Percentiles rank a stretch among this genome's conserved stretches.
phyloP scores from a whole-genome alignment of 1,284 basidiomycete genomes.

The Cutaneotrichosporon cyanovorans region DNA sequence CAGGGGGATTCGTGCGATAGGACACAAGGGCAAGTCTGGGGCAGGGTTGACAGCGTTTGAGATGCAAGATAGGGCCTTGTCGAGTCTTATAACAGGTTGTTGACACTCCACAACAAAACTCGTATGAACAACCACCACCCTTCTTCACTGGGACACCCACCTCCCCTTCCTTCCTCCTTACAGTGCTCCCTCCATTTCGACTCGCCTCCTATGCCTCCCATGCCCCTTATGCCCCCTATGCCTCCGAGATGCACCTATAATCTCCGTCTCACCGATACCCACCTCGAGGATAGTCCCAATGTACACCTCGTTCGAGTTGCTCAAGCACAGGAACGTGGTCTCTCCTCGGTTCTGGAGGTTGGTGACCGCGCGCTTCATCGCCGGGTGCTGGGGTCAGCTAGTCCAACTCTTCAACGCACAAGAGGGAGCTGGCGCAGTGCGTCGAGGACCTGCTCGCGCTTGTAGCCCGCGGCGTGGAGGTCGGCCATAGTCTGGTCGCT shows the following conservation, averaged over 20 bases:
- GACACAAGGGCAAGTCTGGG: too few species aligned
- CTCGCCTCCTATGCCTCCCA: too few species aligned
- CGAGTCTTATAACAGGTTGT: too few species aligned
- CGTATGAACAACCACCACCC: too few species aligned
- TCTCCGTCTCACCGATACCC: conserved; percentile 10
- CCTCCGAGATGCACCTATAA: neutral
- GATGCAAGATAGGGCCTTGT: too few species aligned
- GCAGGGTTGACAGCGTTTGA: too few species aligned
- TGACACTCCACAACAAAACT: too few species aligned
- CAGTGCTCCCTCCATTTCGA: too few species aligned
- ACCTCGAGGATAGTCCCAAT: conserved; percentile 82
- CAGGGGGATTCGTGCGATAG: neutral
- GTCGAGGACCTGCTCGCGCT: conserved; percentile 65
- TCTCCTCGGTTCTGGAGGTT: conserved; percentile 58
- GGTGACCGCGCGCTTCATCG: conserved; percentile 82
- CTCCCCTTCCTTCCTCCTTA: too few species aligned
- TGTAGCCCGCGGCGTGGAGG: conserved; percentile 59
- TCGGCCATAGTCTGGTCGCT: conserved; percentile 70
- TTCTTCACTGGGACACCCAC: too few species aligned
- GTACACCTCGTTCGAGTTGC: conserved; percentile 89
- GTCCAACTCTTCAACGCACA: conserved; percentile 50
- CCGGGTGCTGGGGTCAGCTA: conserved; percentile 66
- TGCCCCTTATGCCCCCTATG: too few species aligned
- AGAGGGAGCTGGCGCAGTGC: conserved; percentile 77
- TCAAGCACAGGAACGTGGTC: conserved; percentile 82